A percentile compares a stretch with the other conserved stretches of the same genome.
Evolutionary conservation across 2,329 filamentous ascomycete genomes (phyloP).

Genomic region (Ophiostoma sp.): DNA sequence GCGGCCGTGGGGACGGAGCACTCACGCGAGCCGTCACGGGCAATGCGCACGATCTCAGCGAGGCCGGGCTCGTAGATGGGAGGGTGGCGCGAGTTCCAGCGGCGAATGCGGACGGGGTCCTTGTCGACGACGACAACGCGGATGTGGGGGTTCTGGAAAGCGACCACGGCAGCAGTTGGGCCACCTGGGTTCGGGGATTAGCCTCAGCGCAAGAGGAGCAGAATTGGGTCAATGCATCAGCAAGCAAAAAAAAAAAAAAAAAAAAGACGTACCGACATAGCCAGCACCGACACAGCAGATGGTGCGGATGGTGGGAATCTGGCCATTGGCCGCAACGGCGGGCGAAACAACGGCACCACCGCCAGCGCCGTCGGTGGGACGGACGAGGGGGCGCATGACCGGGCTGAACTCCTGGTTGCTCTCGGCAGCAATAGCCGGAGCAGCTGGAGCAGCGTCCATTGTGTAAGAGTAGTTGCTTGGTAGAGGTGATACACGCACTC

Average conservation of each 20-base stretch:
- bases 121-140: constrained; percentile 70
- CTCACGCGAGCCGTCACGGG: constrained; percentile 52
- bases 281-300: constrained; percentile 72
- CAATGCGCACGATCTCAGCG: constrained; percentile 59
- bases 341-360: neutral
- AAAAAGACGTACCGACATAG: constrained; percentile 59
- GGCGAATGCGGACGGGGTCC: constrained; percentile 58
- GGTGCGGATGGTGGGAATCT: constrained; percentile 41
- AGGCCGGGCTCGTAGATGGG: constrained; percentile 74
- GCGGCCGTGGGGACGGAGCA: constrained; percentile 38
- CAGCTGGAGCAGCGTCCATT: constrained; percentile 37
- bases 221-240: too few species aligned
- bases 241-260: too few species aligned
- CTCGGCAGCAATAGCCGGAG: constrained; percentile 42
- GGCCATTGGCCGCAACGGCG: constrained; percentile 10
- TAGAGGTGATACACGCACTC: neutral
- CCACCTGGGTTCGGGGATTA: constrained; percentile 46
- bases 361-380: constrained; percentile 22
- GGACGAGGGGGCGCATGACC: constrained; percentile 33
- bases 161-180: constrained; percentile 69
- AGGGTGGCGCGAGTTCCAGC: constrained; percentile 67
- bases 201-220: neutral
- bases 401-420: constrained; percentile 40
- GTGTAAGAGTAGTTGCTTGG: constrained; percentile 12
- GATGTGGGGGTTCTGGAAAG: constrained; percentile 65